These are phyloP conservation scores for Aspergillus viridinutans DNA, from an alignment of 2,329 filamentous ascomycete genomes.

Conservation along the genomic window DNA sequence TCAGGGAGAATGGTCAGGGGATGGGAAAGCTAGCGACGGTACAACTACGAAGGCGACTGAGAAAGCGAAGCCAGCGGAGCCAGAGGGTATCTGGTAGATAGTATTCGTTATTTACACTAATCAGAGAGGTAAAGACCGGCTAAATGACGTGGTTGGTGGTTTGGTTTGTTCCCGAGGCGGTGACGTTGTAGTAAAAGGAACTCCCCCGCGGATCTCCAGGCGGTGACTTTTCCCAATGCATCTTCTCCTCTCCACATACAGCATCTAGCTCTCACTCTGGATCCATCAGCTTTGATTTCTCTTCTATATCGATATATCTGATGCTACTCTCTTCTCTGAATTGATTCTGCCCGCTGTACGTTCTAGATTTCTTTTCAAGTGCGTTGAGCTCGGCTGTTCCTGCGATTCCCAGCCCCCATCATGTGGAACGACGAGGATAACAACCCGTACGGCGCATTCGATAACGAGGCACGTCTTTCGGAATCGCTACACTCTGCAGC, in stretches of 20 bases:
- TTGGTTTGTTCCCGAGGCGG: background rate
- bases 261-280: background rate
- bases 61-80: background rate
- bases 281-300: background rate
- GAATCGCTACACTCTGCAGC: slow-evolving; percentile 60
- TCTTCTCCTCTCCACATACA: background rate
- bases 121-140: background rate
- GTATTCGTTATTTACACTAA: background rate
- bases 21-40: background rate
- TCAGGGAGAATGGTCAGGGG: background rate
- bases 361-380: background rate
- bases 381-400: background rate
- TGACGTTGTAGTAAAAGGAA: slow-evolving; percentile 2
- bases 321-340: background rate
- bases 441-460: slow-evolving; percentile 94
- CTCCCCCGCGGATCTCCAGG: slow-evolving; percentile 3
- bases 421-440: slow-evolving; percentile 99
- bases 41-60: background rate
- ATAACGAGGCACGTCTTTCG: slow-evolving; percentile 73
- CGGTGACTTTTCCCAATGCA: background rate
- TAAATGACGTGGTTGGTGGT: background rate
- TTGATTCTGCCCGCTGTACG: background rate
- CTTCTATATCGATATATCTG: background rate
- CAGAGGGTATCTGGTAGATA: background rate
- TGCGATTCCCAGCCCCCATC: slow-evolving; percentile 24